phyloP scores from a whole-genome alignment of 176 grass and related monocot species.

The Areca catechu region DNA sequence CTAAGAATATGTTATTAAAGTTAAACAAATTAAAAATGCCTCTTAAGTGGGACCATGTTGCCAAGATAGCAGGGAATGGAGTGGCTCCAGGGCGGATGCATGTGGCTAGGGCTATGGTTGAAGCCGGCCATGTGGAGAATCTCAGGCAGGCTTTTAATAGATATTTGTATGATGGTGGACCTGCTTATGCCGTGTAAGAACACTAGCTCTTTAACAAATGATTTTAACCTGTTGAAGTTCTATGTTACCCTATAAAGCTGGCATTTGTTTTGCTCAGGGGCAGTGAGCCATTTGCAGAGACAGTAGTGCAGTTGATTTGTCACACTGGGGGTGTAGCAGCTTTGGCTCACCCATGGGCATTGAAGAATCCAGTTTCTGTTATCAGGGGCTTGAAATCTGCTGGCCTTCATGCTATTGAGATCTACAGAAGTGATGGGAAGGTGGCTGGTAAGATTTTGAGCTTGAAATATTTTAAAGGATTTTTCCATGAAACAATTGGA shows the following conservation, averaged over 20 bases:
- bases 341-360: slow-evolving; percentile 87
- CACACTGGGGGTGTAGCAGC: slow-evolving; percentile 72
- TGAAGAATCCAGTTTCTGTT: slow-evolving; percentile 62
- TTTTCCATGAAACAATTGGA: too few relatives aligned
- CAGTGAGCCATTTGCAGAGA: slow-evolving; percentile 66
- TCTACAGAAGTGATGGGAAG: slow-evolving; percentile 93
- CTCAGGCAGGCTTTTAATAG: slow-evolving; percentile 85
- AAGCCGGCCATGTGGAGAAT: slow-evolving; percentile 72
- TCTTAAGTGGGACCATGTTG: slow-evolving; percentile 65
- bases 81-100: slow-evolving; percentile 81
- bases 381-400: slow-evolving; percentile 58
- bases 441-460: slow-evolving; percentile 43
- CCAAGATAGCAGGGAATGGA: slow-evolving; percentile 80
- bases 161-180: slow-evolving; percentile 70
- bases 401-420: slow-evolving; percentile 88
- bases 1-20: slow-evolving; percentile 82
- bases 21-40: slow-evolving; percentile 54
- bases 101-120: slow-evolving; percentile 82
- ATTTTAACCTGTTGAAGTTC: background rate
- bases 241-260: background rate
- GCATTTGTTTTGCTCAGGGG: slow-evolving; percentile 43
- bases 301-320: slow-evolving; percentile 72
- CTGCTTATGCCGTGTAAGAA: slow-evolving; percentile 80
- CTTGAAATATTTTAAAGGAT: background rate
- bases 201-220: background rate